Evolutionary conservation across 805 yeast genomes (phyloP), one percentile per base, ranked within the genome.

Genomic region (Saturnispora galanensis): DNA sequence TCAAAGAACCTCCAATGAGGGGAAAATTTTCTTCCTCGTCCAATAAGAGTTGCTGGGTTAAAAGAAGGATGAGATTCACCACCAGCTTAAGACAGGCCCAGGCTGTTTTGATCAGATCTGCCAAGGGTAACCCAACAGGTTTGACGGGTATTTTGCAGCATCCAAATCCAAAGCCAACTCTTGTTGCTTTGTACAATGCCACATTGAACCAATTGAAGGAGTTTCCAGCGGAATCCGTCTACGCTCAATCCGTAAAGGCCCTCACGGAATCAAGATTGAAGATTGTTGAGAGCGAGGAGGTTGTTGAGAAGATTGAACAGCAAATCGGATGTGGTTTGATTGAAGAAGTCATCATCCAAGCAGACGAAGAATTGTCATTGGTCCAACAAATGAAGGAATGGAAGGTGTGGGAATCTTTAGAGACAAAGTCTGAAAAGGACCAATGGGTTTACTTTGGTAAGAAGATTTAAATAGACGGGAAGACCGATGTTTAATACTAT

Each of bases 371-470:
- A 66, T 75, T 76, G 55, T 72, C 70, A 45, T 71, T 86, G 54
- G 80, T 84, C 40, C 67, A 75, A 56, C 73, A 79, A 60, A 67
- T 86, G 70, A 80, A 81, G 41, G 76, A 72, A 50, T 74, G 81
- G 74, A 79, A 81, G 62, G 70, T 62, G 34, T 86, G 95, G 95
- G 88, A 82, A 55, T 84, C 79, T 50, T 73, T 85, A 48, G 85
- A 77, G 61, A 94, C 83, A 62, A 73, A 79, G 62, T 89, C 94
- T 11, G 69, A 79, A 52, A 79, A 75, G 17, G 95, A 81, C 65
- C 93, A 84, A 63, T 85, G 95, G 95, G 78, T 75, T 37, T 81
- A 81, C 65, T 82, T 79, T 59, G 88, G 86, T 28, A 80, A 76
- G 67, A 76, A 74, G 60, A 59, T 75, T 38, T 77, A 63, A 62